Percentiles rank a stretch among this genome's conserved stretches.
These are phyloP conservation scores for Plectosphaerella plurivora DNA, from an alignment of 2,329 filamentous ascomycete genomes.

Conservation along the genomic window DNA sequence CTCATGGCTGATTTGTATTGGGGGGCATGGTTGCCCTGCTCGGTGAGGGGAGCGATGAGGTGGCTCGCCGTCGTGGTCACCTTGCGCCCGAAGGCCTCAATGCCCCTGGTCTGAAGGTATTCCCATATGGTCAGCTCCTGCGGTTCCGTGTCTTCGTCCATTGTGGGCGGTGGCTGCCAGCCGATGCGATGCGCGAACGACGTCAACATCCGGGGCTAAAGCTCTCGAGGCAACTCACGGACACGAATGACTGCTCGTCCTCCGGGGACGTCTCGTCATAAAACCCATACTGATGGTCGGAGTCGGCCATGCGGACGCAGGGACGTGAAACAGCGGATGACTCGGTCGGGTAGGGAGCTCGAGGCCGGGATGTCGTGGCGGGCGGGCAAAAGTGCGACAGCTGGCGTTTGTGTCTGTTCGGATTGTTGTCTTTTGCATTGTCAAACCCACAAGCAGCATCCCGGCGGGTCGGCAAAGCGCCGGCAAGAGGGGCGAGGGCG, in stretches of 20 bases:
- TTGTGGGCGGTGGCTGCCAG: neutral
- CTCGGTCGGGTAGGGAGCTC: no score
- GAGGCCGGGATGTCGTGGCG: no score
- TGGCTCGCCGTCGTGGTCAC: conserved; percentile 91
- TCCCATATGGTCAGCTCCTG: conserved; percentile 10
- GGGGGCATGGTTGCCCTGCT: conserved; percentile 40
- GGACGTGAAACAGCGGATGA: no score
- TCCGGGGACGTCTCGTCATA: conserved; percentile 39
- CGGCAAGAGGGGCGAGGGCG: no score
- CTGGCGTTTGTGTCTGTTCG: no score
- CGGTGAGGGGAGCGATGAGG: conserved; percentile 67
- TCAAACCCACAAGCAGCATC: no score
- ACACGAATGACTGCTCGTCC: conserved; percentile 42
- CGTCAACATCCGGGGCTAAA: no score
- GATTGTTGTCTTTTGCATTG: no score
- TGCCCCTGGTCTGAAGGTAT: conserved; percentile 65
- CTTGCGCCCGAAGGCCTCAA: conserved; percentile 92
- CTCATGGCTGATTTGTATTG: conserved; percentile 86
- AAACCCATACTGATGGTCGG: conserved; percentile 40
- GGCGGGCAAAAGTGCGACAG: no score
- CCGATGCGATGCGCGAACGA: neutral
- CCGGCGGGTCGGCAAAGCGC: no score
- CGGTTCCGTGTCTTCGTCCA: neutral
- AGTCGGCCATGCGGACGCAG: conserved; percentile 30
- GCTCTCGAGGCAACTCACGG: conserved; percentile 20